phyloP scores from a whole-genome alignment of 2,329 filamentous ascomycete genomes.

The Alternaria sp. region DNA sequence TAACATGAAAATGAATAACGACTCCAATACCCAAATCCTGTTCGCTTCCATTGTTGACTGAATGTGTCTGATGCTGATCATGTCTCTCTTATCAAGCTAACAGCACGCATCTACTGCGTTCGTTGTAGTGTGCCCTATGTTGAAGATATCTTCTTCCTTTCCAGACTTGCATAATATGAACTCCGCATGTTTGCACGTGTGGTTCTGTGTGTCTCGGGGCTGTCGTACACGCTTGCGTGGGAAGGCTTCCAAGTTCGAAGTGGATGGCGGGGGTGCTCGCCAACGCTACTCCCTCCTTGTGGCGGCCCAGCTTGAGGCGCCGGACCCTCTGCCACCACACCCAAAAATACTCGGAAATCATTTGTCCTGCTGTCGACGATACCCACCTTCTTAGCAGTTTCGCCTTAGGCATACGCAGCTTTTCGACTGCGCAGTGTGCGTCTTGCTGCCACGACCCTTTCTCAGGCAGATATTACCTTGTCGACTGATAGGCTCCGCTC shows the following conservation, averaged over 20 bases:
- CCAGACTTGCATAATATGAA: neutral
- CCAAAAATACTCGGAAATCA: neutral
- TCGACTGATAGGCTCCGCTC: neutral
- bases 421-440: neutral
- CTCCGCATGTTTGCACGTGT: neutral
- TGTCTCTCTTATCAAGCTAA: neutral
- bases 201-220: neutral
- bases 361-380: neutral
- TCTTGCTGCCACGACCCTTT: neutral
- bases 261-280: neutral
- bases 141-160: neutral
- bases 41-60: neutral
- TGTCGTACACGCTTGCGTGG: neutral
- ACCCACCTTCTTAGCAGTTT: neutral
- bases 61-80: neutral
- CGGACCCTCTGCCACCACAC: neutral
- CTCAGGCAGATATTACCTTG: neutral
- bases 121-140: neutral
- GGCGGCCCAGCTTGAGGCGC: neutral
- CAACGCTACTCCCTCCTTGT: neutral
- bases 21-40: neutral
- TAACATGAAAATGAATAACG: conserved; percentile 28
- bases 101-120: neutral
- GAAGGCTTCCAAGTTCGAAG: neutral
- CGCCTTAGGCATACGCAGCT: neutral